Percentiles rank a stretch among this genome's conserved stretches.
Conservation (phyloP, 129 eudicot species). For the Lactuca saligna region DNA sequence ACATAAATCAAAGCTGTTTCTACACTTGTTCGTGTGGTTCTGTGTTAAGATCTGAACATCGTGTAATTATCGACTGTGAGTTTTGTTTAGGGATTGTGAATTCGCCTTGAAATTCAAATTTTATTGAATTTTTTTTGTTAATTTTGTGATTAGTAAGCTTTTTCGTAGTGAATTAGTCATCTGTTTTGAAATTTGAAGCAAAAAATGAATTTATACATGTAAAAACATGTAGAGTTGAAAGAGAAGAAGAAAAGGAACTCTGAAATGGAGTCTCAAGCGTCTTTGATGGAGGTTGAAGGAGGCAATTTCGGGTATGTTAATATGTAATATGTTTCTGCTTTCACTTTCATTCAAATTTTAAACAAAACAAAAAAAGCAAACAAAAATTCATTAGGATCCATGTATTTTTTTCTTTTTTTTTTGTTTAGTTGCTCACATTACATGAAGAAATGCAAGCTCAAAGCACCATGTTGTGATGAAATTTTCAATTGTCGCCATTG, state of each 20-base stretch:
- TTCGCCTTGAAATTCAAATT: background rate
- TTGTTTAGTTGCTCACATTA: conserved; percentile 63
- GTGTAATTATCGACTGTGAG: background rate
- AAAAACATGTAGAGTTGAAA: conserved; percentile 4
- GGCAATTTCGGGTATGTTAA: conserved; percentile 36
- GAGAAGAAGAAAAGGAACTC: conserved; percentile 18
- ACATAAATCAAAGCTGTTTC: background rate
- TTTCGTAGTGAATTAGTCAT: background rate
- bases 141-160: conserved; percentile 6
- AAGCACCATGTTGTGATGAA: conserved; percentile 75
- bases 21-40: background rate
- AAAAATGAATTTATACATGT: conserved; percentile 2
- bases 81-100: background rate
- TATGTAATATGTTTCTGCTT: conserved; percentile 1
- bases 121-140: background rate
- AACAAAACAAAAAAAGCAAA: background rate
- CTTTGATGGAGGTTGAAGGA: conserved; percentile 26
- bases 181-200: conserved; percentile 13
- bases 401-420: conserved; percentile 3
- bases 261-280: conserved; percentile 24
- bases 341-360: conserved; percentile 2
- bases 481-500: conserved; percentile 68
- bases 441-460: conserved; percentile 62
- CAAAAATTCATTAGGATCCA: background rate
- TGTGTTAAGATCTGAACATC: conserved; percentile 6